phyloP scores from a whole-genome alignment of 331 rosid species.

The Rhamnella rubrinervis region DNA sequence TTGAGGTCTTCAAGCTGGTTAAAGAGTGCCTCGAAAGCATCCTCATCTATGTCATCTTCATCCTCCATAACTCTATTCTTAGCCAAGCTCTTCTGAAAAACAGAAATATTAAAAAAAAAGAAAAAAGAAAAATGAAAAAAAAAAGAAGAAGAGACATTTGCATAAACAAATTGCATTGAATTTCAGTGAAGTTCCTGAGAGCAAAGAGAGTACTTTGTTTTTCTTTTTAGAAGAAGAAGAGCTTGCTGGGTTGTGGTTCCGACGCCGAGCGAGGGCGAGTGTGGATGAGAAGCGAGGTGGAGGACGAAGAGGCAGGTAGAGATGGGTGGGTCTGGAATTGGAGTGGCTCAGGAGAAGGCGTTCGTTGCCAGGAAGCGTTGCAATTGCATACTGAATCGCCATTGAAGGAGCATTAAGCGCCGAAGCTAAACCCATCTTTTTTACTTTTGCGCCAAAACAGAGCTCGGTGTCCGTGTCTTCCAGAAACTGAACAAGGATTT shows the following conservation, averaged over 20 bases:
- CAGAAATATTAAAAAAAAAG: not conserved
- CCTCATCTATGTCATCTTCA: constrained; percentile 48
- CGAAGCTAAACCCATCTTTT: constrained; percentile 36
- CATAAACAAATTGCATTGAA: not conserved
- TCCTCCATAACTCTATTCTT: constrained; percentile 25
- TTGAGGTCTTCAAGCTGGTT: constrained; percentile 76
- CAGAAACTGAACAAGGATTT: too few relatives aligned
- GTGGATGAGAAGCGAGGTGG: constrained; percentile 36
- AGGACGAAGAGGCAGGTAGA: constrained; percentile 33
- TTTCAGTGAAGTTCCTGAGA: not conserved
- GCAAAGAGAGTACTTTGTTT: constrained; percentile 30
- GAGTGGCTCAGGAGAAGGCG: constrained; percentile 10
- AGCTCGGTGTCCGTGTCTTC: too few relatives aligned
- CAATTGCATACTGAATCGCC: constrained; percentile 24
- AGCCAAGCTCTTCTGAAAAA: constrained; percentile 27
- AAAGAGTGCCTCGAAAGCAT: constrained; percentile 77
- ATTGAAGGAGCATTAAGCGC: constrained; percentile 24
- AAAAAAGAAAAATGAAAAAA: not conserved
- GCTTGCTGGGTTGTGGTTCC: constrained; percentile 21
- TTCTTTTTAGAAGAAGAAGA: constrained; percentile 48
- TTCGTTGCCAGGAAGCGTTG: constrained; percentile 25
- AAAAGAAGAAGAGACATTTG: not conserved
- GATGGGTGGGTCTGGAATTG: constrained; percentile 11
- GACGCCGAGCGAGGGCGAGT: constrained; percentile 43
- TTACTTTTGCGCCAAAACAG: too few relatives aligned